phyloP scores from a whole-genome alignment of 2,329 filamentous ascomycete genomes.

The Thielaviopsis cerberus region DNA sequence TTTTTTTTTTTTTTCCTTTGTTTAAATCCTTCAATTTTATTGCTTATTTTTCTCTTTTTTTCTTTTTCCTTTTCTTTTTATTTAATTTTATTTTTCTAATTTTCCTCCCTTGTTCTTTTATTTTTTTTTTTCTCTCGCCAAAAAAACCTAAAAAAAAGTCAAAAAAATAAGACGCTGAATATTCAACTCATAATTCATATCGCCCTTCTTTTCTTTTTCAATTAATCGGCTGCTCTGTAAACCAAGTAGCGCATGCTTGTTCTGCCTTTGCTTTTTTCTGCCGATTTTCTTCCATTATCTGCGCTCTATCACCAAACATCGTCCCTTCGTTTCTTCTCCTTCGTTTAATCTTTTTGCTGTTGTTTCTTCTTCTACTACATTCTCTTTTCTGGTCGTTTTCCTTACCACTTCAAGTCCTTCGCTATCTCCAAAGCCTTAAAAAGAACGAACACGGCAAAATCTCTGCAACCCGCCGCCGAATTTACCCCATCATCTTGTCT shows the following conservation, averaged over 20 bases:
- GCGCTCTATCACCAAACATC: neutral
- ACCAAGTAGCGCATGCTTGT: neutral
- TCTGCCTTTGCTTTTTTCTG: neutral
- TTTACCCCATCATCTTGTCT: neutral
- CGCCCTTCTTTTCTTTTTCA: neutral
- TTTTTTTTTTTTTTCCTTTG: neutral
- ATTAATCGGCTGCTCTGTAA: too few relatives aligned
- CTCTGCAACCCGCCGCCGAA: neutral
- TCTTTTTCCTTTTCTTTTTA: slow-evolving; percentile 1
- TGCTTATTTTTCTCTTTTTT: slow-evolving; percentile 8
- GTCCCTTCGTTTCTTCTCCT: neutral
- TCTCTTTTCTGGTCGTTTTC: neutral
- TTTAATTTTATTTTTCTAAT: neutral
- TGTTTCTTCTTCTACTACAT: neutral
- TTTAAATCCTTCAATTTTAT: too few relatives aligned
- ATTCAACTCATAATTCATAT: neutral
- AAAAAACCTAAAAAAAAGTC: neutral
- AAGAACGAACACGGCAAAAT: neutral
- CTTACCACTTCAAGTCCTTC: neutral
- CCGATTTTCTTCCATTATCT: neutral
- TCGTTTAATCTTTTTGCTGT: slow-evolving; percentile 5
- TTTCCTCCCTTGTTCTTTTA: neutral
- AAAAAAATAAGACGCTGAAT: neutral
- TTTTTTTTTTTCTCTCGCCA: slow-evolving; percentile 1
- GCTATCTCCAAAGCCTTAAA: too few relatives aligned